These are phyloP conservation scores for Auricularia auricula-judae DNA, from an alignment of 768 basidiomycete species.

Conservation along the genomic window DNA sequence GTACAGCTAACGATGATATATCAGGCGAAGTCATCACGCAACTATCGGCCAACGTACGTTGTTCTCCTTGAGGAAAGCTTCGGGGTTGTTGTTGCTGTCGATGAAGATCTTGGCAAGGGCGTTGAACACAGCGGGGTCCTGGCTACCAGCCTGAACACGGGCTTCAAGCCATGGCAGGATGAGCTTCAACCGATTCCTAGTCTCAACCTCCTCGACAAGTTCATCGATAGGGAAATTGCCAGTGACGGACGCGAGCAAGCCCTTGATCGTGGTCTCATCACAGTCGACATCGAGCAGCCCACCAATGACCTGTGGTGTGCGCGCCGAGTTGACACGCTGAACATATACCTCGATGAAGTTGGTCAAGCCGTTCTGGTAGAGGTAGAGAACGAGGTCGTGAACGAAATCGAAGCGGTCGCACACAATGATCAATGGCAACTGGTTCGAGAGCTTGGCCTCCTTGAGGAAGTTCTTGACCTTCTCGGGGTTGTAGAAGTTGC, in stretches of 20 bases:
- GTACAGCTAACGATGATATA: conserved; percentile 53
- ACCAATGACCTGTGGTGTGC: conserved; percentile 95
- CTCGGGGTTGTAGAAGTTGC: conserved; percentile 95
- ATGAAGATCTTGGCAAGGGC: conserved; percentile 98
- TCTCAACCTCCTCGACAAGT: conserved; percentile 93
- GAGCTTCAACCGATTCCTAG: conserved; percentile 89
- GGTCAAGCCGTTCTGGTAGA: conserved; percentile 93
- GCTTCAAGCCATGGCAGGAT: conserved; percentile 96
- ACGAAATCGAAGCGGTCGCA: conserved; percentile 99
- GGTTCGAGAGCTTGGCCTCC: conserved; percentile 92
- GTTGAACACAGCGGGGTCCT: conserved; percentile 91
- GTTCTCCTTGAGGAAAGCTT: conserved; percentile 96
- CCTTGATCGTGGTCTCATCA: conserved; percentile 92
- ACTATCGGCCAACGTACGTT: conserved; percentile 47
- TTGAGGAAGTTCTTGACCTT: conserved; percentile 99
- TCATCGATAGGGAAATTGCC: conserved; percentile 98
- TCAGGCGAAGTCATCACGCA: conserved; percentile 1
- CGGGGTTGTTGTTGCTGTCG: conserved; percentile 97
- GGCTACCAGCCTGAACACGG: conserved; percentile 85
- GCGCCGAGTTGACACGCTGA: conserved; percentile 91
- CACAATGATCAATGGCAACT: conserved; percentile 97
- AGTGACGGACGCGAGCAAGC: conserved; percentile 83
- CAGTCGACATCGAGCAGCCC: conserved; percentile 97
- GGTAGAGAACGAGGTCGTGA: conserved; percentile 94
- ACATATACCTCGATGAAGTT: conserved; percentile 99